Percentiles rank a stretch among this genome's conserved stretches.
Evolutionary conservation across 768 basidiomycete species (phyloP).

Genomic region (Lactarius quietus): DNA sequence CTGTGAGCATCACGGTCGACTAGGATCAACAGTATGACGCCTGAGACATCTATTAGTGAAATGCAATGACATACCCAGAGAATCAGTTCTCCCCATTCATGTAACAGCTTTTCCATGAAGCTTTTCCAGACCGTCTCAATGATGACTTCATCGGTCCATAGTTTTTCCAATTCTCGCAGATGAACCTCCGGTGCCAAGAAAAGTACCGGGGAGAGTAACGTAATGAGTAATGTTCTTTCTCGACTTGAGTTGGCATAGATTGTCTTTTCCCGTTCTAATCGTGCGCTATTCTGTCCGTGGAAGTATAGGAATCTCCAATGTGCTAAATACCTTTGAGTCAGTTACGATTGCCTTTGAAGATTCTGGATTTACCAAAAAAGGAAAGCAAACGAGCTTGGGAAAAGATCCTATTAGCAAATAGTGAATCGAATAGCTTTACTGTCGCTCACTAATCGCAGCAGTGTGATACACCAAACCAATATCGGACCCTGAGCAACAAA

Average conservation of each 20-base stretch:
- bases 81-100: conserved; percentile 20
- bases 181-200: conserved; percentile 24
- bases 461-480: background rate
- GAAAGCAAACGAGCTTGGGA: conserved; percentile 20
- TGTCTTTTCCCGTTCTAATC: conserved; percentile 10
- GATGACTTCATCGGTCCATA: conserved; percentile 20
- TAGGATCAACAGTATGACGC: background rate
- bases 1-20: conserved; percentile 19
- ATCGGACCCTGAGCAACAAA: background rate
- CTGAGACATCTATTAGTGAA: background rate
- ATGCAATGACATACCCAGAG: conserved; percentile 9
- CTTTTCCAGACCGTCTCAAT: conserved; percentile 16
- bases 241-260: conserved; percentile 2
- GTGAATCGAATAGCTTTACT: background rate
- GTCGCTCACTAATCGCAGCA: conserved; percentile 13
- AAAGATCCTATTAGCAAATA: no score
- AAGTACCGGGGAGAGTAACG: conserved; percentile 15
- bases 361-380: conserved; percentile 16
- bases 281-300: conserved; percentile 23
- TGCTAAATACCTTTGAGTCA: background rate
- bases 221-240: conserved; percentile 17
- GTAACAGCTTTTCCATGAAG: conserved; percentile 9
- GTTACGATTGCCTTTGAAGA: background rate
- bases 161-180: conserved; percentile 19
- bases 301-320: conserved; percentile 23